Evolutionary conservation across 176 grass and related monocot genomes (phyloP), one percentile per base, ranked within the genome.

Genomic region (Oryza officinalis): DNA sequence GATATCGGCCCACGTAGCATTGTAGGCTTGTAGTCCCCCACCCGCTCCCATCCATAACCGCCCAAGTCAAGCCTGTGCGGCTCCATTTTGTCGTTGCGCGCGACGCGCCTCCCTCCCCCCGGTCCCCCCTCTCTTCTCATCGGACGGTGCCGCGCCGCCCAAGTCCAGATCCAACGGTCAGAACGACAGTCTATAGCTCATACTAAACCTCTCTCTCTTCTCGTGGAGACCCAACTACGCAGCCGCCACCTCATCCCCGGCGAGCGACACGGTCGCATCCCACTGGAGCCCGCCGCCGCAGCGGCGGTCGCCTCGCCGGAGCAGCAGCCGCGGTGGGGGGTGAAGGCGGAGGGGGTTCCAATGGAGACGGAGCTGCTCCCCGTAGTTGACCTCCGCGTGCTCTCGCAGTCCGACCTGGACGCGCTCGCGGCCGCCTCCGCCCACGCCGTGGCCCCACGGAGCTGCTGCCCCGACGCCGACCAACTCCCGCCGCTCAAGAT

Each of bases 291-390:
- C 57, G 4, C 70, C 71, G 22, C 43, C 71, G 35, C 28, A 67
- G 11, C 61, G 11, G 45, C 43, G 63, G 61, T 61, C 74, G 57
- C 17, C 67, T 57, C 71, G 52, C 54, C 77, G 25, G 45, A 49
- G 9, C 61, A 44, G 18, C 6, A 35, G 44, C 54, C n/a, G 12
- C 87, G 41, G 32, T 33, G 33, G 49, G 10, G 22, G 40, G 40
- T n/a, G 40, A 41, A 28, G 49, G 47, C 33, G 65, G 28, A 15
- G 63, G 46, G 6, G 12, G 11, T 4, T 5, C 43, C 75, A 87
- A 95, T 93, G 93, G 86, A 83, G 66, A 80, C 90, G 18, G 90
- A 95, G 67, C 46, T 87, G 73, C 49, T 98, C 40, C 93, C 91
- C 23, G 85, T 94, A 69, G 64, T 98, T 81, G 96, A 98, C 83